A percentile compares a stretch with the other conserved stretches of the same genome.
Evolutionary conservation across 2,329 filamentous ascomycete species (phyloP).

Genomic region (Gyromitra esculenta): DNA sequence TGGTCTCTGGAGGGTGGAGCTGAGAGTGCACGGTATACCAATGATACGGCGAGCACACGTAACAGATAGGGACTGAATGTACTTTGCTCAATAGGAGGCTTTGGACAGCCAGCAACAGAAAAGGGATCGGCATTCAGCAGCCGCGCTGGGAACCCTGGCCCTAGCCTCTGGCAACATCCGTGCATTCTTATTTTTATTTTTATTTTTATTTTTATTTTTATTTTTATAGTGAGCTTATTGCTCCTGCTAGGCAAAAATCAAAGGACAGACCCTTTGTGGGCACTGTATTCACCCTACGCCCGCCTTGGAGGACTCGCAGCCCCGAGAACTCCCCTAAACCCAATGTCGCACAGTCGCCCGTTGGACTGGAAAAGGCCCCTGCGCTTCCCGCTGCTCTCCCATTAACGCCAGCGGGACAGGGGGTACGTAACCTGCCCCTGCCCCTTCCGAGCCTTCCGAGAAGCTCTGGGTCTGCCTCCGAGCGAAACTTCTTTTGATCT

Average conservation of each 20-base stretch:
- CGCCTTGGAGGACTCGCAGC: background rate
- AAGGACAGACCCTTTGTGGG: background rate
- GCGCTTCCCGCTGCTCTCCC: background rate
- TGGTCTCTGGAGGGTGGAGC: background rate
- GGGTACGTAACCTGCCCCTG: conserved; percentile 10
- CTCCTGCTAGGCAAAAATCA: no score
- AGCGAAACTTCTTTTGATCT: background rate
- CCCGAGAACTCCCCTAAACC: background rate
- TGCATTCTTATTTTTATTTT: no score
- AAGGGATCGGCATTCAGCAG: conserved; percentile 1
- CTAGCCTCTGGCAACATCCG: background rate
- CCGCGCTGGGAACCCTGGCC: conserved; percentile 4
- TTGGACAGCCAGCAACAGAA: background rate
- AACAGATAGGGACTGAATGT: background rate
- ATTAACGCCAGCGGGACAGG: background rate
- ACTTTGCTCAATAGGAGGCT: background rate
- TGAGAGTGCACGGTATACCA: background rate
- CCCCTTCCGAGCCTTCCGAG: background rate
- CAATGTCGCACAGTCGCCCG: background rate
- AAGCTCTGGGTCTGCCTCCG: background rate
- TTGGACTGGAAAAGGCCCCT: background rate
- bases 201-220: no score
- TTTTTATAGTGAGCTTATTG: no score
- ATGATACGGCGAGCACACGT: background rate
- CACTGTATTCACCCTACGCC: no score